Percentiles rank a stretch among this genome's conserved stretches.
Conservation (phyloP, 2,329 filamentous ascomycete genomes). For the Pseudogymnoascus sp. region DNA sequence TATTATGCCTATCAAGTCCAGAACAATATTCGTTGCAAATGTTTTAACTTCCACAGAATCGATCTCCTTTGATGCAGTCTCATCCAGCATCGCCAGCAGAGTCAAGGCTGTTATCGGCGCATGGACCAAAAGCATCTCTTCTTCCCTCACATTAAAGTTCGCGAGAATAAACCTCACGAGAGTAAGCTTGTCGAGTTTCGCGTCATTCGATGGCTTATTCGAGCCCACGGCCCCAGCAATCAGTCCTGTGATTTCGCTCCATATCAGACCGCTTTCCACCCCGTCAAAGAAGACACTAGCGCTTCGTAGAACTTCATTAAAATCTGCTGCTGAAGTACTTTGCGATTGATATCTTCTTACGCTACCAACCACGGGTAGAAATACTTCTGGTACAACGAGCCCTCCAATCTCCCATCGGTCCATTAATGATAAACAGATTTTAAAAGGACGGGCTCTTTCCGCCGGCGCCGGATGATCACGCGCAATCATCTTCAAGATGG, state of each 20-base stretch:
- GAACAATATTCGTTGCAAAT: slow-evolving; percentile 39
- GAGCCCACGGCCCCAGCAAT: slow-evolving; percentile 51
- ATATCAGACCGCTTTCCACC: slow-evolving; percentile 89
- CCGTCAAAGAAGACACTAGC: slow-evolving; percentile 96
- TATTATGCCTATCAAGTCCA: slow-evolving; percentile 52
- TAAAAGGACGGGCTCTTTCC: slow-evolving; percentile 75
- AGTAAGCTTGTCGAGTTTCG: slow-evolving; percentile 53
- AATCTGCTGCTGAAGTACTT: slow-evolving; percentile 58
- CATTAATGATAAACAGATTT: slow-evolving; percentile 92
- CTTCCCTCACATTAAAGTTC: slow-evolving; percentile 89
- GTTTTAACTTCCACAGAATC: slow-evolving; percentile 18
- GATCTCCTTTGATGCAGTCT: slow-evolving; percentile 34
- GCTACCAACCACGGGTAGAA: slow-evolving; percentile 75
- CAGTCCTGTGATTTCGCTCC: slow-evolving; percentile 68
- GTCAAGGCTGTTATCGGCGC: slow-evolving; percentile 69
- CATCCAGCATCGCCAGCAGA: slow-evolving; percentile 47
- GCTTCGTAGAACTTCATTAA: slow-evolving; percentile 81
- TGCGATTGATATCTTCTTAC: slow-evolving; percentile 64
- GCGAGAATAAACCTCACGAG: slow-evolving; percentile 73
- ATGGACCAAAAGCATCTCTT: slow-evolving; percentile 87
- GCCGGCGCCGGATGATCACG: slow-evolving; percentile 41
- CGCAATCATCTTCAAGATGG: slow-evolving; percentile 69
- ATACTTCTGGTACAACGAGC: slow-evolving; percentile 77
- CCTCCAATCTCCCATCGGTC: slow-evolving; percentile 97
- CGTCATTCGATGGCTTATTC: slow-evolving; percentile 30